Evolutionary conservation across 1,284 basidiomycete genomes (phyloP), one percentile per base, ranked within the genome.

Genomic region (Trichosporon asahii): DNA sequence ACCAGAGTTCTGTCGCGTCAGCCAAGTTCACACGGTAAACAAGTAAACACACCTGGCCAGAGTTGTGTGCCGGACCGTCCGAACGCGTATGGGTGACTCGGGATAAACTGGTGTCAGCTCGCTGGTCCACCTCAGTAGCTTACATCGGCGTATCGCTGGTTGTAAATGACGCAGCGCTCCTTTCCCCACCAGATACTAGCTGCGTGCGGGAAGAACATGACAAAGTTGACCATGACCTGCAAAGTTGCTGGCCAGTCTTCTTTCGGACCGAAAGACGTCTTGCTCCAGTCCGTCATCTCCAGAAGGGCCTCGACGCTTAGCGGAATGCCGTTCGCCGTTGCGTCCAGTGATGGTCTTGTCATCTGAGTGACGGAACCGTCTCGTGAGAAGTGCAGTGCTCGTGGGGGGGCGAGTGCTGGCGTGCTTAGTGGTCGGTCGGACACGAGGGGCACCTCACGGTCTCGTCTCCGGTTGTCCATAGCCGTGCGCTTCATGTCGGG

Each of bases 161-260:
- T 84, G 72, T 84, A 84, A 14, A 84, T 74, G 67, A 82, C 61
- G 2, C 80, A 80, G 31, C 81, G 67, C 23, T 83, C 80, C 64
- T 74, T 71, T 12, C 82, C 81, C 80, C 80, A 82, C 82, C 82
- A 84, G 5, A 84, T 64, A 35, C 76, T 79, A 23, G 76, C 78
- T 46, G 79, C 75, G 61, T 79, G 74, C 0, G 81, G 81, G 55
- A 79, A 78, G 27, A 75, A 71, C 74, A 81, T 76, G 37, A 82
- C 75, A 11, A 80, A 65, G 40, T 35, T n/a, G 25, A 55, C 35
- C 27, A 76, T 73, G 2, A 77, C 77, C 37, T 76, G 79, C 35
- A 83, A 61, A 53, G 75, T 78, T 55, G 79, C 76, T 0, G 78
- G 75, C 81, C 82, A 83, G 1, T 66, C 63, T 0, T 77, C 74